These are phyloP conservation scores for Aphanomyces astaci DNA, from an alignment of 352 stramenopile species.

Conservation along the genomic window DNA sequence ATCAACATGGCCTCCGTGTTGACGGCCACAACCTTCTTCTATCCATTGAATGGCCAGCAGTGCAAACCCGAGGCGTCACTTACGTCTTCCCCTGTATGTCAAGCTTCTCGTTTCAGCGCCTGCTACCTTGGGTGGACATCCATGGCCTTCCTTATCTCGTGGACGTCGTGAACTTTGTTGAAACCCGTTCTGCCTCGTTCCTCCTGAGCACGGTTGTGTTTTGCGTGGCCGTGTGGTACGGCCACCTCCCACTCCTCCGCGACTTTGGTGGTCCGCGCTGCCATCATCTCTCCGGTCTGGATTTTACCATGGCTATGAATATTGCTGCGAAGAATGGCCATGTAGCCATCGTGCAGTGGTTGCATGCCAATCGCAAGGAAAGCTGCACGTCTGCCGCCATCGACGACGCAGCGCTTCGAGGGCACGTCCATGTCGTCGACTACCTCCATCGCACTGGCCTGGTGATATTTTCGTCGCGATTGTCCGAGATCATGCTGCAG, in stretches of 20 bases:
- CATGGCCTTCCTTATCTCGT: not conserved
- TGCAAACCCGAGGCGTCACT: not conserved
- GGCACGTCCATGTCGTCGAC: constrained; percentile 18
- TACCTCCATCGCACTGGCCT: constrained; percentile 10
- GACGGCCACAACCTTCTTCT: not conserved
- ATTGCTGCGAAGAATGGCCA: constrained; percentile 17
- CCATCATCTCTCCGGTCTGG: not conserved
- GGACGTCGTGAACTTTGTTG: not conserved
- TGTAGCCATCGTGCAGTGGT: constrained; percentile 2
- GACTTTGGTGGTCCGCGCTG: not conserved
- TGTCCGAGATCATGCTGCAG: constrained; percentile 24
- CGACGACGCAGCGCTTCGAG: constrained; percentile 10
- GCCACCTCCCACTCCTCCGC: not conserved
- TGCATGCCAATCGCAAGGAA: not conserved
- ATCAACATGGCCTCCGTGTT: not conserved
- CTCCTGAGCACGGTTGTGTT: not conserved
- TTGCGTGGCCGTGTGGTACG: not conserved
- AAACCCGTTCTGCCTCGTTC: not conserved
- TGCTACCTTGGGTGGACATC: not conserved
- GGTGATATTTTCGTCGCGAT: not conserved
- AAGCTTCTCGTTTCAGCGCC: not conserved
- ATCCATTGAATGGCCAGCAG: not conserved
- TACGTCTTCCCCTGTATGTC: not conserved
- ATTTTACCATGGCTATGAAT: constrained; percentile 14
- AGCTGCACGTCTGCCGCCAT: constrained; percentile 20